A percentile compares a stretch with the other conserved stretches of the same genome.
Conservation (phyloP, 495 filamentous ascomycete species). For the Hypoxylon perforatum region DNA sequence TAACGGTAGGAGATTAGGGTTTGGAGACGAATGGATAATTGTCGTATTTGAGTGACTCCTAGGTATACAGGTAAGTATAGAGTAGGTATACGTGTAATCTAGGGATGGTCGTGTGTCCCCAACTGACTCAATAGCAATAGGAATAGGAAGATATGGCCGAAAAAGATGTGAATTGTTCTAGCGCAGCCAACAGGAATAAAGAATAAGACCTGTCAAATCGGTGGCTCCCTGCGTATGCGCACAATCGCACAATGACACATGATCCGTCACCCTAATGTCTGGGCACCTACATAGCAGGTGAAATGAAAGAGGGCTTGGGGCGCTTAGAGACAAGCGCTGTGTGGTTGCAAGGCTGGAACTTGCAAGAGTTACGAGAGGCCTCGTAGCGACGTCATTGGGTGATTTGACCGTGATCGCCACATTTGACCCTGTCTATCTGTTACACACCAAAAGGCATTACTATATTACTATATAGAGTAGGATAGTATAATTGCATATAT, state of each 20-base stretch:
- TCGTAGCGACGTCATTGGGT: constrained; percentile 42
- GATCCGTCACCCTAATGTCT: constrained; percentile 14
- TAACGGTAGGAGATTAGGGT: constrained; percentile 7
- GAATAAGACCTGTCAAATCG: constrained; percentile 6
- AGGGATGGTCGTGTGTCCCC: background rate
- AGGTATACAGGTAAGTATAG: background rate
- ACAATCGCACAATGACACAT: constrained; percentile 24
- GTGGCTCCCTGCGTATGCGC: constrained; percentile 12
- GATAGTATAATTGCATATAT: background rate
- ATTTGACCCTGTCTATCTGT: constrained; percentile 1
- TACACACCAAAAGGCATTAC: background rate
- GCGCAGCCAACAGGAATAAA: constrained; percentile 29
- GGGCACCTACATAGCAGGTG: background rate
- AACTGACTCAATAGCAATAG: constrained; percentile 15
- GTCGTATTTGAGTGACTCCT: constrained; percentile 8
- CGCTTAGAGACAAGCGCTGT: constrained; percentile 43
- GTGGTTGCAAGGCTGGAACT: constrained; percentile 38
- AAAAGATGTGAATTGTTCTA: constrained; percentile 3
- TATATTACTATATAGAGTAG: background rate
- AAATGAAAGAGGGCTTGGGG: constrained; percentile 21
- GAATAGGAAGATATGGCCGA: background rate
- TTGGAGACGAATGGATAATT: constrained; percentile 5
- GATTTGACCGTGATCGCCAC: constrained; percentile 34
- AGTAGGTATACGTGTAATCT: background rate
- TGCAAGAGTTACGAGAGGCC: constrained; percentile 27